Conservation (phyloP, 768 basidiomycete genomes). For the Hygrocybe coccinea region DNA sequence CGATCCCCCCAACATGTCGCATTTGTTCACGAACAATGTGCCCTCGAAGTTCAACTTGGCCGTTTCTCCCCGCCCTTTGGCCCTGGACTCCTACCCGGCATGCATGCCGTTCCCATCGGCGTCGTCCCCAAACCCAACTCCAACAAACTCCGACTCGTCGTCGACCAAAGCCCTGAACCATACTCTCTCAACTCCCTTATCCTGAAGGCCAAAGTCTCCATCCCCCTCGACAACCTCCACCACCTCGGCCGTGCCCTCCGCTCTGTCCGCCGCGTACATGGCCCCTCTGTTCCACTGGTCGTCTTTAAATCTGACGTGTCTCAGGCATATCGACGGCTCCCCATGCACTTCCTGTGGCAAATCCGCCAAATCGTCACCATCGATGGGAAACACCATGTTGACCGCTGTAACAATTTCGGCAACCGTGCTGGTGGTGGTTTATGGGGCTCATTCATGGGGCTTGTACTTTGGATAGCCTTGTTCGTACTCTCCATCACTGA, state of each 20-base stretch:
- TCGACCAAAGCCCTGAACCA: constrained; percentile 34
- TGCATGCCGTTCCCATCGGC: constrained; percentile 38
- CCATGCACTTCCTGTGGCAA: constrained; percentile 31
- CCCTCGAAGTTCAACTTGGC: constrained; percentile 19
- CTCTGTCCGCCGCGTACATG: not conserved
- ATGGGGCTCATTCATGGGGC: constrained; percentile 16
- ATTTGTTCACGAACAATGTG: constrained; percentile 29
- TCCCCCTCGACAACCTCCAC: constrained; percentile 33
- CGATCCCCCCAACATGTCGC: constrained; percentile 11
- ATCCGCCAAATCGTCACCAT: constrained; percentile 24
- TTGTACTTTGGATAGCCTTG: too few species aligned
- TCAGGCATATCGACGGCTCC: constrained; percentile 30
- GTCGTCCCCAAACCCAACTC: constrained; percentile 35
- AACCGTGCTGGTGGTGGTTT: constrained; percentile 3
- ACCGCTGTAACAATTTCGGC: constrained; percentile 13
- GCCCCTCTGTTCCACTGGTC: constrained; percentile 7
- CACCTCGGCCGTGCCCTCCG: constrained; percentile 25
- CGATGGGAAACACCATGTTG: constrained; percentile 4
- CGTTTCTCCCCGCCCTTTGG: constrained; percentile 32
- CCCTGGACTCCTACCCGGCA: constrained; percentile 35
- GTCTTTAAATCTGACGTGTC: constrained; percentile 39
- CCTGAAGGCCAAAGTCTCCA: constrained; percentile 21
- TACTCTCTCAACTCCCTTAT: too few species aligned
- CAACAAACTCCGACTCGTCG: constrained; percentile 35
- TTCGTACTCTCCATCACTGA: too few species aligned